Evolutionary conservation across 208 protist genomes (phyloP).

Genomic region (Leishmania lainsoni): DNA sequence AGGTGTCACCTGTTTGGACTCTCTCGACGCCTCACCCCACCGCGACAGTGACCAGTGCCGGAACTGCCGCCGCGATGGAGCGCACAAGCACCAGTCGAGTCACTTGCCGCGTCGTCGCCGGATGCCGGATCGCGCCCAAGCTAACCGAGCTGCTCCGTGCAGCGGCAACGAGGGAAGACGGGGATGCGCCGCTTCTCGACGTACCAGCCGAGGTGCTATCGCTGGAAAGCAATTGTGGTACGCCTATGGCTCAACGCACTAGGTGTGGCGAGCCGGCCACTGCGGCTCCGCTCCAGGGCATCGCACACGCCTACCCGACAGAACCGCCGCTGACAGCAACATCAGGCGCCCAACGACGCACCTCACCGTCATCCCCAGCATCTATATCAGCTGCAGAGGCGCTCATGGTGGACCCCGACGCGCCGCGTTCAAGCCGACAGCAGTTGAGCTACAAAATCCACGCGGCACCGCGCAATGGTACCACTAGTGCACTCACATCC

Average conservation of each 20-base stretch:
- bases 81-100: neutral
- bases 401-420: conserved; percentile 37
- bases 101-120: neutral
- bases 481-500: neutral
- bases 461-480: neutral
- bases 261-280: neutral
- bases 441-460: neutral
- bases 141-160: conserved; percentile 32
- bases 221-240: neutral
- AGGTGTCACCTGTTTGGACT: neutral
- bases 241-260: neutral
- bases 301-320: neutral
- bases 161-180: conserved; percentile 26
- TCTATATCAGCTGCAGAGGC: conserved; percentile 8
- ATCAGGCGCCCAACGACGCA: neutral
- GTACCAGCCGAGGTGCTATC: conserved; percentile 4
- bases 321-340: neutral
- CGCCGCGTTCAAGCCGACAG: conserved; percentile 10
- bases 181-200: conserved; percentile 16
- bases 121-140: neutral
- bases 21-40: neutral
- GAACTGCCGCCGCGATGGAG: neutral
- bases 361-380: neutral
- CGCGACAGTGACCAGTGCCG: neutral
- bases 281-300: neutral